Evolutionary conservation across 2,329 filamentous ascomycete genomes (phyloP), one percentile per base, ranked within the genome.

Genomic region (Aureobasidium melanogenum): DNA sequence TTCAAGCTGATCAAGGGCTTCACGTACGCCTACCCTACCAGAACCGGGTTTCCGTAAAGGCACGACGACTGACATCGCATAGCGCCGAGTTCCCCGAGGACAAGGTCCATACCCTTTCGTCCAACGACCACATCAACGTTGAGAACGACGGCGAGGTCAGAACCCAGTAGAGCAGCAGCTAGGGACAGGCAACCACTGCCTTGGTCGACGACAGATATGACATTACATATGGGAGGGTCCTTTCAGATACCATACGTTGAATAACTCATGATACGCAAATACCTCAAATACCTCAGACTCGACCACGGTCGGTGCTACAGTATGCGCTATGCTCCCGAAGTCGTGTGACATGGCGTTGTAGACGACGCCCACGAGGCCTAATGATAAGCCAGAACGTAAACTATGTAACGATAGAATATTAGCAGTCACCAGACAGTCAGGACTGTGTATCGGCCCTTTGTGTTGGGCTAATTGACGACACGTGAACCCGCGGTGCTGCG

Each of bases 1-100:
- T 96, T 90, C 80, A 87, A 78, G 64, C 77, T 96, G 69, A 91
- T 96, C 82, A 95, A 93, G 79, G 92, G 88, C 62, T 97, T 97
- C 79, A 87, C 89, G 93, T 97, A 85, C 68, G 89, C 60, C 15
- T 14, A 32, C 55, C 10, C 30, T 34, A 10, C 24, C 38, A 9
- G 15, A 2, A 8, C 47, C 52, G 24, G 24, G 43, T 61, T 30
- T 9, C n/a, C n/a, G 15, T 26, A 7, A 6, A 15, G n/a, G 12
- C 17, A 52, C 32, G 17, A 15, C 14, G 7, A 44, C 38, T 56
- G 36, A 56, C 52, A 12, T 2, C 2, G 14, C 26, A 24, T 63
- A 96, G 92, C 38, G 63, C 63, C 50, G 63, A 65, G 60, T 65
- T 65, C 60, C 63, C 63, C 1, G 80, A 85, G 14, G 88, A 87